A percentile compares a stretch with the other conserved stretches of the same genome.
Conservation (phyloP, 108 stramenopile genomes). For the Nitzschia sp. region DNA sequence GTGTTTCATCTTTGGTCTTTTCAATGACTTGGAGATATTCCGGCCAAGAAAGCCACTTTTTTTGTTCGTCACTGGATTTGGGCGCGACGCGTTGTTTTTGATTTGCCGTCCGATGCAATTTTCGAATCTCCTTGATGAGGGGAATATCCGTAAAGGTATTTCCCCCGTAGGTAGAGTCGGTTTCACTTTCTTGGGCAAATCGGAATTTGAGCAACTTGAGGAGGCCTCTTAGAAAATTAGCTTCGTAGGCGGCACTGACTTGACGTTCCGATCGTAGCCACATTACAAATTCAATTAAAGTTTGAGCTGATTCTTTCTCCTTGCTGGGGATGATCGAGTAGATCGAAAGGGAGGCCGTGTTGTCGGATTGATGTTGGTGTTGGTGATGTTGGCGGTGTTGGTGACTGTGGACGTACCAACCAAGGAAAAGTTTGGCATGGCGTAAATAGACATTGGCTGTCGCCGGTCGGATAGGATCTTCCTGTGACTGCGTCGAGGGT, state of each 20-base stretch:
- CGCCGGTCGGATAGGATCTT: constrained; percentile 66
- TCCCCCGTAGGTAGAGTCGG: constrained; percentile 35
- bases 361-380: neutral
- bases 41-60: constrained; percentile 81
- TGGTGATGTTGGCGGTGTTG: constrained; percentile 4
- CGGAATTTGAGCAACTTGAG: constrained; percentile 81
- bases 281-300: constrained; percentile 67
- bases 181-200: constrained; percentile 52
- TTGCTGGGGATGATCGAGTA: constrained; percentile 61
- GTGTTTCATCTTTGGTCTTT: constrained; percentile 53
- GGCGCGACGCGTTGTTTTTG: constrained; percentile 56
- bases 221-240: constrained; percentile 79
- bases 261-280: constrained; percentile 65
- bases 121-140: constrained; percentile 68
- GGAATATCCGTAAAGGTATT: constrained; percentile 72
- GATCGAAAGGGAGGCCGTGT: constrained; percentile 40
- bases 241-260: constrained; percentile 81
- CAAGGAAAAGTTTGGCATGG: constrained; percentile 77
- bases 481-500: constrained; percentile 56
- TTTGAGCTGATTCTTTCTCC: constrained; percentile 64
- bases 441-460: constrained; percentile 80
- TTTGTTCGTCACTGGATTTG: constrained; percentile 70
- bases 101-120: constrained; percentile 77
- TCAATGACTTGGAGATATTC: constrained; percentile 70
- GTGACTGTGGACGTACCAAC: constrained; percentile 44